Evolutionary conservation across 2,329 filamentous ascomycete genomes (phyloP), one percentile per base, ranked within the genome.

Genomic region (Colletotrichum filicis): DNA sequence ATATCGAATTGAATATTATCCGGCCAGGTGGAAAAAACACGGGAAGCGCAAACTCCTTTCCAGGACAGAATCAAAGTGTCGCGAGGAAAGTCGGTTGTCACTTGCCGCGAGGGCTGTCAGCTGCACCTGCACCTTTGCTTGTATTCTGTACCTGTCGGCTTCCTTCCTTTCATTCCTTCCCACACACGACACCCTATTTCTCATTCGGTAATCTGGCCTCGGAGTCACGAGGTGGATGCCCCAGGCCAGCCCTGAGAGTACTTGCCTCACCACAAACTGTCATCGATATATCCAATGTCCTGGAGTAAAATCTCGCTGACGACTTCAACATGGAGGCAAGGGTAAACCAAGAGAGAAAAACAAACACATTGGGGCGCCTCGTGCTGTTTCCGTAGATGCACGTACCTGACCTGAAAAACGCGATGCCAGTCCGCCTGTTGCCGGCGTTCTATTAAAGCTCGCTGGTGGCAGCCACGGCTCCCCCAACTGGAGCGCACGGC

Each of bases 381-480:
- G 30, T 65, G 8, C 52, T 22, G 16, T 28, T 28, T 37, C 32
- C 24, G 24, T 28, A n/a, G 28, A n/a, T 37, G 42, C 64, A 59
- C 56, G 42, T 52, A 24, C 66, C 65, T 67, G 42, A 59, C 30
- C 57, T 16, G 60, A 26, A 24, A 53, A n/a, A 28, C 16, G 28
- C 57, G 49, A 37, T 59, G n/a, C 6, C 26, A 68, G 68, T 59
- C 68, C 57, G 64, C 56, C 42, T 53, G 30, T 9, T 52, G 68
- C 64, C 68, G 64, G 68, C 63, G 58, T 68, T 35, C 49, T 58
- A 61, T 61, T 24, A 28, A 19, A 49, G 56, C 30, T 71, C 8
- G 49, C 56, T 46, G 68, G 64, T 28, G 19, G 68, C 64, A 62
- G 57, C 68, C 68, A 62, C 68, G 32, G 64, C 28, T 28, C 28